A percentile compares a stretch with the other conserved stretches of the same genome.
phyloP scores from a whole-genome alignment of 345 rosid species.

The Salix viminalis region DNA sequence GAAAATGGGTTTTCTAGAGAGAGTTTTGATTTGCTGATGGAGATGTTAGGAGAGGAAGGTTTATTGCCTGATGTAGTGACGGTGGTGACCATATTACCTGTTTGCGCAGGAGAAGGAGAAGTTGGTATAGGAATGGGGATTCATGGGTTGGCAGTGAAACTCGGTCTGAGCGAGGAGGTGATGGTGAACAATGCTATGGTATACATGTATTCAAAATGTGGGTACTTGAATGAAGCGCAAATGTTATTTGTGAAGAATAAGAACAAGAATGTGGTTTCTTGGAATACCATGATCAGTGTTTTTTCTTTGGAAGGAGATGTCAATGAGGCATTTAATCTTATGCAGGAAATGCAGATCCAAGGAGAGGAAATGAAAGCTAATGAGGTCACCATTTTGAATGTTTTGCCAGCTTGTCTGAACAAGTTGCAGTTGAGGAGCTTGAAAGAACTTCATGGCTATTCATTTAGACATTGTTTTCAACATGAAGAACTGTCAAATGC shows the following conservation, averaged over 20 bases:
- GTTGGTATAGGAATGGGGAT: constrained; percentile 40
- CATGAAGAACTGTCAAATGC: constrained; percentile 46
- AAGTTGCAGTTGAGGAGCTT: constrained; percentile 33
- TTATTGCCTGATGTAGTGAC: constrained; percentile 53
- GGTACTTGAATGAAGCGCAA: constrained; percentile 40
- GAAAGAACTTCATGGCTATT: constrained; percentile 65
- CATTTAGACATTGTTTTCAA: constrained; percentile 44
- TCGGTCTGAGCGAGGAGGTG: constrained; percentile 42
- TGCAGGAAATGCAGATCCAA: constrained; percentile 44
- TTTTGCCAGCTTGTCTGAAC: constrained; percentile 37
- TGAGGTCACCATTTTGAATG: constrained; percentile 51
- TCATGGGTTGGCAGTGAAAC: constrained; percentile 57
- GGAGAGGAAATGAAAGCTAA: constrained; percentile 27
- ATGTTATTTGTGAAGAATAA: constrained; percentile 36
- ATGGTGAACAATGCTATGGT: constrained; percentile 53
- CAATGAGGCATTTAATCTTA: constrained; percentile 31
- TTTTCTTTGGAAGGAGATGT: constrained; percentile 39
- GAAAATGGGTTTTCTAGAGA: constrained; percentile 40
- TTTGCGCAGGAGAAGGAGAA: constrained; percentile 44
- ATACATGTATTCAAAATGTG: constrained; percentile 63
- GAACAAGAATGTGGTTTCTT: constrained; percentile 52
- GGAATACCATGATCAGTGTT: constrained; percentile 56
- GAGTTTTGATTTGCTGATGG: constrained; percentile 33
- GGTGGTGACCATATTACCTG: constrained; percentile 48
- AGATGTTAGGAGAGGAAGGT: constrained; percentile 41